Evolutionary conservation across 1,284 basidiomycete genomes (phyloP), one percentile per base, ranked within the genome.

Genomic region (Ceratobasidium sp.): DNA sequence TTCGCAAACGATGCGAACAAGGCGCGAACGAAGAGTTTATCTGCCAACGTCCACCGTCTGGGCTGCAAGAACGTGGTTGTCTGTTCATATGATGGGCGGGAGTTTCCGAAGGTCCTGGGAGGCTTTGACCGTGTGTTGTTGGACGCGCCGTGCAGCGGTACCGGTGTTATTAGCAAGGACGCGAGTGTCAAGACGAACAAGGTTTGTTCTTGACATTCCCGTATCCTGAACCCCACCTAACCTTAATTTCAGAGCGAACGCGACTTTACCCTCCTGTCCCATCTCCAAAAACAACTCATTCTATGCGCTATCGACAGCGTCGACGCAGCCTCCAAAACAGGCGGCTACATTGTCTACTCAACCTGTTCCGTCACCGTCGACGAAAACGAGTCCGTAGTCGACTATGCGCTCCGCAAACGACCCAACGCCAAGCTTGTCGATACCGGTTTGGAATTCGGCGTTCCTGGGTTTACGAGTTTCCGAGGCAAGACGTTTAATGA

Each of bases 41-140:
- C 93, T 7, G 98, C 97, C 67, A 99, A 99, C 79, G 89, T 99
- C 2, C 96, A 98, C 80, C 91, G 98, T 23, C 86, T 99, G 77
- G 98, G 98, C 1, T 99, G 98, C 86, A 98, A 96, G 83, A 99
- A 99, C 80, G 96, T 99, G 59, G 91, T 98, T 9, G 91, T 99
- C 43, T 98, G 96, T 82, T 98, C 95, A 73, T 97, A 99, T 79
- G 98, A 99, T 79, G 98, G 96, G 3, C 86, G 98, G 74, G 93
- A 98, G 82, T 99, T 99, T 84, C 98, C 98, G n/a, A 98, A 97
- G 81, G 96, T 99, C 54, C 96, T 99, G 84, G 98, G 97, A 26
- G 98, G 98, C 0, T 99, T 99, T 78, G 97, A 99, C 80, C 87
- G 98, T 23, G 96, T 99, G 43, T 83, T 99, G 74, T 85, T 99